Evolutionary conservation across 2,329 filamentous ascomycete species (phyloP), one percentile per base, ranked within the genome.

Genomic region (Colletotrichum aenigma): DNA sequence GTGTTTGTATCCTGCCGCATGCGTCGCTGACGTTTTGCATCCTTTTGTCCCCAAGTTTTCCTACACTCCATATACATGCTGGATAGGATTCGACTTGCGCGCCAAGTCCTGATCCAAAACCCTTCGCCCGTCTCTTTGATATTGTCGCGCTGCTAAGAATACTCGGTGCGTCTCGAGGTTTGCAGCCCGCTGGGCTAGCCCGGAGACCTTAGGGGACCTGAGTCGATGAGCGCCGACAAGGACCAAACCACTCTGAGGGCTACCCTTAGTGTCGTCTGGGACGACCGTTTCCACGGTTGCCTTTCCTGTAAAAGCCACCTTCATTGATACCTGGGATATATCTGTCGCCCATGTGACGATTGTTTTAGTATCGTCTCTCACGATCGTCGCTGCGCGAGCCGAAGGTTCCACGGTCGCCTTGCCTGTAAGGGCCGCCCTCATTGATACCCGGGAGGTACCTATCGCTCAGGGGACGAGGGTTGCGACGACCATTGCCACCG

Each of bases 361-460:
- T 38, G 36, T 38, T 24, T 52, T 75, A 75, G 26, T 52, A 56
- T 38, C 72, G 61, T 34, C 72, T 71, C 28, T 71, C 72, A 24
- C 70, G 74, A 26, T 80, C 78, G 3, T 78, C 77, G n/a, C 81
- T 78, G 62, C 80, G 78, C 13, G 77, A 66, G 34, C 68, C 74
- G n/a, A 68, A 70, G 65, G 74, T 71, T 6, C 81, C 77, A 13
- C 78, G 77, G 55, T 80, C 78, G 24, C 79, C 77, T 36, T 80
- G 78, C 12, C 76, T 69, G 18, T 76, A 76, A 2, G 77, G 76
- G 24, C 77, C 79, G 26, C 74, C 71, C 18, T 76, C 76, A 30
- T 78, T 75, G n/a, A 75, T 71, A 9, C 77, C 79, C 16, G 84
- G 84, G 1, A 82, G 74, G 61, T 85, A 85, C 2, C 84, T 77